These are phyloP conservation scores for Paecilomyces sp. DNA, from an alignment of 2,329 filamentous ascomycete species.

Conservation along the genomic window DNA sequence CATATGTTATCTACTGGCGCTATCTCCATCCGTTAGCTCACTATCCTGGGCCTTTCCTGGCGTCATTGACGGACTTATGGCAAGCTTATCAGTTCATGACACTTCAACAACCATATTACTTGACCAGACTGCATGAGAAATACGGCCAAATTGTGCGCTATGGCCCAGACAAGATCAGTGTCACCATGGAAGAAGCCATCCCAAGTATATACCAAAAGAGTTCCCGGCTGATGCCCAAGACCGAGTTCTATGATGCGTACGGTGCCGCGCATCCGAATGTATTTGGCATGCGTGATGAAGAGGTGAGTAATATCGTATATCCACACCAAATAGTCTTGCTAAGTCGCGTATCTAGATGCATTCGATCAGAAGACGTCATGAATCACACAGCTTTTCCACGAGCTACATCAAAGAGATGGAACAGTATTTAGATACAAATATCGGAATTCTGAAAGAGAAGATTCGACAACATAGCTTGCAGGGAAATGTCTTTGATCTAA, in stretches of 20 bases:
- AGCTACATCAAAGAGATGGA: slow-evolving; percentile 30
- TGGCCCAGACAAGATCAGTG: slow-evolving; percentile 22
- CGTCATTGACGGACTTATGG: slow-evolving; percentile 26
- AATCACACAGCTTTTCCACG: slow-evolving; percentile 27
- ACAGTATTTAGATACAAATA: slow-evolving; percentile 22
- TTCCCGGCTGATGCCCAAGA: slow-evolving; percentile 22
- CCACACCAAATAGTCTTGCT: too few relatives aligned
- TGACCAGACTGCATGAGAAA: slow-evolving; percentile 16
- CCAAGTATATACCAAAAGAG: slow-evolving; percentile 20
- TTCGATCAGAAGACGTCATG: slow-evolving; percentile 7
- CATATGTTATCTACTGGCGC: slow-evolving; percentile 1
- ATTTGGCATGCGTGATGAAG: slow-evolving; percentile 26
- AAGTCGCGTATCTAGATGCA: neutral
- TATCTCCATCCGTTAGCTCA: slow-evolving; percentile 21
- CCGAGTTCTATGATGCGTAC: slow-evolving; percentile 28
- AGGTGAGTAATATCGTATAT: neutral
- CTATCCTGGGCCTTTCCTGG: slow-evolving; percentile 23
- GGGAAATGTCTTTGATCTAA: slow-evolving; percentile 20
- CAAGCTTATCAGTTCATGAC: slow-evolving; percentile 18
- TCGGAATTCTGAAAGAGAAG: slow-evolving; percentile 18
- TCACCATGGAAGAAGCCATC: slow-evolving; percentile 21
- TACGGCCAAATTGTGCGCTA: slow-evolving; percentile 22
- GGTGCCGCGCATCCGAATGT: slow-evolving; percentile 23
- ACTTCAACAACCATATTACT: slow-evolving; percentile 12
- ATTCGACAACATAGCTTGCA: slow-evolving; percentile 6